phyloP scores from a whole-genome alignment of 23 red algal species.

The Agarophyton chilense region DNA sequence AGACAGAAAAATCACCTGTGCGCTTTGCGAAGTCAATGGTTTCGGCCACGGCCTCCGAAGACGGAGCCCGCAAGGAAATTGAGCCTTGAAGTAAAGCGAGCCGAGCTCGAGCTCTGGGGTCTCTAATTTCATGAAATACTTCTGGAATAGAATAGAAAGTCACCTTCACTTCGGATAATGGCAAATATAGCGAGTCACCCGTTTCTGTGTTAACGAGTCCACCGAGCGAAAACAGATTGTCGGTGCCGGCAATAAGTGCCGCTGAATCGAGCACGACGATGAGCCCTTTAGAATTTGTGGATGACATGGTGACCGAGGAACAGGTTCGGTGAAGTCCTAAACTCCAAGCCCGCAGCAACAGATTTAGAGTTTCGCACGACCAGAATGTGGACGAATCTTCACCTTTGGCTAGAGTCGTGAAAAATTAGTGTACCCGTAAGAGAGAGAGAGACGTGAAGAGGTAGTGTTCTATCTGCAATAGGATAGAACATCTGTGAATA shows the following conservation, averaged over 20 bases:
- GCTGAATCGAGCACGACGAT: conserved; percentile 65
- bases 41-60: conserved; percentile 42
- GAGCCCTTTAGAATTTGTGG: background rate
- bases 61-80: conserved; percentile 47
- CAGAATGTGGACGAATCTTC: too few species aligned
- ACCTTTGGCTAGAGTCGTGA: too few species aligned
- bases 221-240: conserved; percentile 59
- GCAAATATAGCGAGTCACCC: background rate
- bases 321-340: too few species aligned
- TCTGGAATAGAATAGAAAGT: conserved; percentile 70
- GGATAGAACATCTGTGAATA: too few species aligned
- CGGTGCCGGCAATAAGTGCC: conserved; percentile 71
- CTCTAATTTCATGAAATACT: conserved; percentile 70
- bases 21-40: conserved; percentile 58
- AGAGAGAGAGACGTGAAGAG: too few species aligned
- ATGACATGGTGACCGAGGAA: background rate
- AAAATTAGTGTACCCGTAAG: too few species aligned
- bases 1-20: conserved; percentile 75
- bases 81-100: conserved; percentile 30
- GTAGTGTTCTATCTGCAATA: too few species aligned
- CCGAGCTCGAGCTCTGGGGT: conserved; percentile 66
- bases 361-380: too few species aligned
- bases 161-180: conserved; percentile 5
- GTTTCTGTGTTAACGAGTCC: conserved; percentile 42
- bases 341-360: too few species aligned